Percentiles rank a stretch among this genome's conserved stretches.
phyloP scores from a whole-genome alignment of 1,284 basidiomycete species.

The Golubevia sp. region DNA sequence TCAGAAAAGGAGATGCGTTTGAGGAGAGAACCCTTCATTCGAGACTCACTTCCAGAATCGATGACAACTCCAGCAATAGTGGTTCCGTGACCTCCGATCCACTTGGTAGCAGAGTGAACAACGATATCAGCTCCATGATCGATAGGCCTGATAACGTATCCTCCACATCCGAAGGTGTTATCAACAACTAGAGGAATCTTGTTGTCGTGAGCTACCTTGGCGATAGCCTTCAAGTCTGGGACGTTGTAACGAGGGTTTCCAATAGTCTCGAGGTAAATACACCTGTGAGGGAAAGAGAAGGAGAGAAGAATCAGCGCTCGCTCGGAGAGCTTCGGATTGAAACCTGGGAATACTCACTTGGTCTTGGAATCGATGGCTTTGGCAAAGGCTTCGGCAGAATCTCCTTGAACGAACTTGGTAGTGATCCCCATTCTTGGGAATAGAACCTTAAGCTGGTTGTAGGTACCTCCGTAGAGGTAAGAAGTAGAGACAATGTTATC shows the following conservation, averaged over 20 bases:
- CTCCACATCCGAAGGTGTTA: constrained; percentile 86
- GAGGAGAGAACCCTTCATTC: neutral
- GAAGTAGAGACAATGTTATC: constrained; percentile 81
- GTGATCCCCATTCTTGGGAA: constrained; percentile 71
- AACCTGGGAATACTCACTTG: constrained; percentile 65
- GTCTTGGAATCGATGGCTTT: constrained; percentile 78
- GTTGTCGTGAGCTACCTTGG: constrained; percentile 77
- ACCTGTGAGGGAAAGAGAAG: constrained; percentile 53
- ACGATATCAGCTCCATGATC: constrained; percentile 82
- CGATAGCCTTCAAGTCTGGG: constrained; percentile 73
- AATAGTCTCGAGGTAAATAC: constrained; percentile 79
- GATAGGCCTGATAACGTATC: constrained; percentile 76
- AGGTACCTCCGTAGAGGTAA: constrained; percentile 70
- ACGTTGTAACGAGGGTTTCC: constrained; percentile 81
- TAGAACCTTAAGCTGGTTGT: constrained; percentile 80
- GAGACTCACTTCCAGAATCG: constrained; percentile 70
- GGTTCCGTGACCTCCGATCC: constrained; percentile 82
- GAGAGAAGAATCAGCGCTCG: neutral
- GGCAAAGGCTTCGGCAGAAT: constrained; percentile 71
- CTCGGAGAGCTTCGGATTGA: neutral
- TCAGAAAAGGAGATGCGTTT: neutral
- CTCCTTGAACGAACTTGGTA: constrained; percentile 75
- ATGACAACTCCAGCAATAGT: constrained; percentile 83
- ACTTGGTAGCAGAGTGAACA: constrained; percentile 86
- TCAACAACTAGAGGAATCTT: constrained; percentile 82